Evolutionary conservation across 164 flowering plant genomes (phyloP), one percentile per base, ranked within the genome.

Genomic region (Piper betle): DNA sequence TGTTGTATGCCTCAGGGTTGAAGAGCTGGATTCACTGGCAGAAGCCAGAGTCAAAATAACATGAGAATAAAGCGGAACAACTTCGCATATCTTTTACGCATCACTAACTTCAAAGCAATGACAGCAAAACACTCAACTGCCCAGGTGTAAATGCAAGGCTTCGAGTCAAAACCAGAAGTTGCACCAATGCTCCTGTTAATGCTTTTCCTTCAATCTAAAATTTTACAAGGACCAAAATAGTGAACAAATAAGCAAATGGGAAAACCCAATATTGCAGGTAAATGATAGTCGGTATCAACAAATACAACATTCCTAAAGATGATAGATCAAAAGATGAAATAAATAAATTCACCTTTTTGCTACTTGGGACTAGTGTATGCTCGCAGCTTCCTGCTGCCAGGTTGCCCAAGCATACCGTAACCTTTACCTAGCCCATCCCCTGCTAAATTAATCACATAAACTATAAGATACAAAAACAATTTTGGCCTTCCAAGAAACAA

Each of bases 391-490:
- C 97, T 93, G 81, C 76, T 91, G 50, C 99, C 96, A 60, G 99
- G 97, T 70, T 94, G 99, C 63, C 99, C 99, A 64, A 94, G 95
- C 99, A 94, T 94, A 65, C 99, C 99, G 75, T 94, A 94, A 5
- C 99, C 99, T 73, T 91, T 96, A 18, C 99, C 97, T 39, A 94
- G 81, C 41, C 97, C 99, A 88, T 94, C 99, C 59, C 97, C 97
- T 93, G 66, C 4, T 10, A 5, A 4, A 18, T 6, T 19, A 8
- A 59, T 42, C 38, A 39, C 38, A 18, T 4, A 39, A 8, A 53
- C n/a, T 15, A 15, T 20, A 1, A 53, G 19, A 15, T 9, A 4
- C 2, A 20, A 53, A 17, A 4, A 53, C 15, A 53, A n/a, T 2
- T 8, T 20, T 8, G n/a, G n/a, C n/a, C n/a, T n/a, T n/a, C n/a